phyloP scores from a whole-genome alignment of 2,329 filamentous ascomycete genomes.

The Cladosporium sp. region DNA sequence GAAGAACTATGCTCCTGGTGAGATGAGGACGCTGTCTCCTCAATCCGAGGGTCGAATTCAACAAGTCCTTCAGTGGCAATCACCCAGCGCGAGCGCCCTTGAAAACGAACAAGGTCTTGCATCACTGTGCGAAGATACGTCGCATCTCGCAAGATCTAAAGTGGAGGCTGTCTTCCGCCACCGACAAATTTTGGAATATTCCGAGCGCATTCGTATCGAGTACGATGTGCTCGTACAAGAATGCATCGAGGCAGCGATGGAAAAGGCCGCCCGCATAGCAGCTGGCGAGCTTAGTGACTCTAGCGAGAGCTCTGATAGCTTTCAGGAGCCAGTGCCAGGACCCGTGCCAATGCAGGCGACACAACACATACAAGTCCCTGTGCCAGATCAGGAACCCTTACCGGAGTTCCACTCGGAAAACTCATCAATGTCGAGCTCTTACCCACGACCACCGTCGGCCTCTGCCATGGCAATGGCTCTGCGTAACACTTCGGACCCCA shows the following conservation, averaged over 20 bases:
- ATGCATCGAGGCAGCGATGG: slow-evolving; percentile 87
- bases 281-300: slow-evolving; percentile 82
- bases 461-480: slow-evolving; percentile 56
- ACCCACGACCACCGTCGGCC: slow-evolving; percentile 42
- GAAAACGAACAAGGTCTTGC: slow-evolving; percentile 92
- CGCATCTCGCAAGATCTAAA: slow-evolving; percentile 77
- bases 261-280: slow-evolving; percentile 83
- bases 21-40: slow-evolving; percentile 88
- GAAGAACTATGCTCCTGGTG: slow-evolving; percentile 61
- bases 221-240: slow-evolving; percentile 91
- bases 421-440: slow-evolving; percentile 56
- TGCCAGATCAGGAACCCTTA: neutral
- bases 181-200: slow-evolving; percentile 89
- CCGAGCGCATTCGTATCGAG: slow-evolving; percentile 90
- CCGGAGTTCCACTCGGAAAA: slow-evolving; percentile 36
- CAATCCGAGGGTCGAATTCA: slow-evolving; percentile 93
- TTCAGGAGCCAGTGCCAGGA: slow-evolving; percentile 1
- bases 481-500: slow-evolving; percentile 50
- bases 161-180: slow-evolving; percentile 91
- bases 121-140: slow-evolving; percentile 84
- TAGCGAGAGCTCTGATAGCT: slow-evolving; percentile 27
- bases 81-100: slow-evolving; percentile 81
- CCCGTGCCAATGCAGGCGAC: neutral
- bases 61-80: slow-evolving; percentile 95
- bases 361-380: neutral